A percentile compares a stretch with the other conserved stretches of the same genome.
phyloP scores from a whole-genome alignment of 441 rosid genomes.

The California macrophylla region DNA sequence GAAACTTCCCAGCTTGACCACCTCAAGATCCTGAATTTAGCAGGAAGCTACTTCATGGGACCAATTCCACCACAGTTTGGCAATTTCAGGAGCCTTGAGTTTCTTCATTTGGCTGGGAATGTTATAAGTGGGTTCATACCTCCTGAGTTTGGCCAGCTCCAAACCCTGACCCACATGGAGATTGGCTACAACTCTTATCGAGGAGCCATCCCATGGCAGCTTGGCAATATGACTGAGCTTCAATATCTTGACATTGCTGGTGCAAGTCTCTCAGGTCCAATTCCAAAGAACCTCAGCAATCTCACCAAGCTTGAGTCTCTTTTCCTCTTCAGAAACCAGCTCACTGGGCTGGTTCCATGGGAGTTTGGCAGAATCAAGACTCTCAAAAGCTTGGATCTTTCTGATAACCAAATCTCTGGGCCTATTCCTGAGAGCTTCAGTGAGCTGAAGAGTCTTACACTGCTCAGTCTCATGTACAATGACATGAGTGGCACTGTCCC shows the following conservation, averaged over 20 bases:
- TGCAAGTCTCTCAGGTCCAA: constrained; percentile 59
- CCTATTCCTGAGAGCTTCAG: constrained; percentile 66
- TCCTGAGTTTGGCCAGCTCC: constrained; percentile 53
- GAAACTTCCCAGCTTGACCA: constrained; percentile 40
- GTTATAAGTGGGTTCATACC: constrained; percentile 52
- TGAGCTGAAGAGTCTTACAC: constrained; percentile 55
- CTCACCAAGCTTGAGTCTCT: constrained; percentile 70
- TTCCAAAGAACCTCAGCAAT: constrained; percentile 58
- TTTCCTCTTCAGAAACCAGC: constrained; percentile 71
- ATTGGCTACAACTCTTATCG: constrained; percentile 76
- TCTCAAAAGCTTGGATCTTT: constrained; percentile 71
- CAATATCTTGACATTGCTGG: constrained; percentile 79
- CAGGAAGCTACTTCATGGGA: constrained; percentile 85
- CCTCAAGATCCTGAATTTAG: constrained; percentile 68
- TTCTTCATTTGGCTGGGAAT: constrained; percentile 82
- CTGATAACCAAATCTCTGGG: constrained; percentile 70
- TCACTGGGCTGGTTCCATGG: constrained; percentile 55
- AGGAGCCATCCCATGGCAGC: constrained; percentile 66
- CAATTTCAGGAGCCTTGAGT: constrained; percentile 54
- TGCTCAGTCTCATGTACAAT: constrained; percentile 75
- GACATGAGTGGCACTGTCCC: constrained; percentile 80
- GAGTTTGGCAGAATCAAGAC: constrained; percentile 44
- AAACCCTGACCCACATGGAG: constrained; percentile 74
- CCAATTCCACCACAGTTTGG: constrained; percentile 70
- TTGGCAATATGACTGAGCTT: constrained; percentile 66